Percentiles rank a stretch among this genome's conserved stretches.
Conservation (phyloP, 2,329 filamentous ascomycete species). For the Monilinia laxa region DNA sequence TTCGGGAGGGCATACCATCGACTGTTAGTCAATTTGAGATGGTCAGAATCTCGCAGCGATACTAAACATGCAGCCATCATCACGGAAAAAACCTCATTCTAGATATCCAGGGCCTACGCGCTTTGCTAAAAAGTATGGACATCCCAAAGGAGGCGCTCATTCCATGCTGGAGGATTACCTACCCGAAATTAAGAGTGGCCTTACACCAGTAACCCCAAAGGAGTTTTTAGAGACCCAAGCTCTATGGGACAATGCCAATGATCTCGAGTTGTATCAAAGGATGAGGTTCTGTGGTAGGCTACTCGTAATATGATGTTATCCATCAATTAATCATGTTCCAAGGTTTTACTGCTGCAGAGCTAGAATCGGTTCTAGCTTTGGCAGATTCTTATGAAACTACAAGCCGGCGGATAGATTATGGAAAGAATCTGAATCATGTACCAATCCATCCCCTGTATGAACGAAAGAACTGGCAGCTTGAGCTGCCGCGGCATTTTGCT, state of each 20-base stretch:
- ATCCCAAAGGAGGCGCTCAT: conserved; percentile 8
- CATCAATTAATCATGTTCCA: background rate
- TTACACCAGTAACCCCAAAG: conserved; percentile 7
- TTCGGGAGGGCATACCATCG: background rate
- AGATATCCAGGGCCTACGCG: conserved; percentile 1
- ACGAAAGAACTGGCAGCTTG: background rate
- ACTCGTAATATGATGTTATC: background rate
- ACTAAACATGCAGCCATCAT: background rate
- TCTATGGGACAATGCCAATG: background rate
- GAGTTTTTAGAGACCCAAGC: background rate
- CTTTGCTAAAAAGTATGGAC: conserved; percentile 11
- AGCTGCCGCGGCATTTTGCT: background rate
- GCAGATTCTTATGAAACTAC: conserved; percentile 1
- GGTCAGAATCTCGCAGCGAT: background rate
- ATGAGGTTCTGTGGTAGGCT: conserved; percentile 11
- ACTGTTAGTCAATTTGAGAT: background rate
- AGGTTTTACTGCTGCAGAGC: conserved; percentile 13
- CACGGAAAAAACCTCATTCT: background rate
- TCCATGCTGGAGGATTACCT: background rate
- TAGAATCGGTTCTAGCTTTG: conserved; percentile 11
- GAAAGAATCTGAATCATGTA: conserved; percentile 2
- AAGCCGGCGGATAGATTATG: background rate
- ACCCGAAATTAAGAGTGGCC: conserved; percentile 5
- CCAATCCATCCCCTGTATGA: background rate
- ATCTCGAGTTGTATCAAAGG: conserved; percentile 5